Evolutionary conservation across 208 protist species (phyloP), one percentile per base, ranked within the genome.

Genomic region (Acanthamoeba sp.): DNA sequence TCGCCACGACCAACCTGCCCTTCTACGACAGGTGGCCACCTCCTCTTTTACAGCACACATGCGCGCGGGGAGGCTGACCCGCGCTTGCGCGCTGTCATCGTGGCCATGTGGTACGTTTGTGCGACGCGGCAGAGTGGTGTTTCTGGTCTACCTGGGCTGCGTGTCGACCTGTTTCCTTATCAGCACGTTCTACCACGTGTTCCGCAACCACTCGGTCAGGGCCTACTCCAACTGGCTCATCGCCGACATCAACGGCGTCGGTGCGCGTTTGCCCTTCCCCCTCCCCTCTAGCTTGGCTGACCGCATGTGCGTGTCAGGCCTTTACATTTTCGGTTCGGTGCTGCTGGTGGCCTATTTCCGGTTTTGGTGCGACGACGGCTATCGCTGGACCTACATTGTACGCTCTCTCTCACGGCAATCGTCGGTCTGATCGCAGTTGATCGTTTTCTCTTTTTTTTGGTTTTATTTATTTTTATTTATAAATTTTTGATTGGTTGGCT

Each of bases 181-280:
- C 82, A 69, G 52, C 82, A 90, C 82, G 40, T 90, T 90, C 55
- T 90, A 90, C 32, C 82, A 90, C 52, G 29, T 90, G 6, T 90
- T 90, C 38, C 82, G 82, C 42, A 90, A 90, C 82, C 32, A 90
- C 38, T 69, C 52, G 10, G 82, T 90, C 22, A 2, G 32, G 6
- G 82, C 82, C 52, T 90, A 90, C 55, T 16, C 48, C 52, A 90
- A 90, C 34, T 90, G 82, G 82, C 55, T 90, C 34, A 62, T 90
- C 29, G 45, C 82, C 3, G 82, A 90, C 50, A 90, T 90, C n/a
- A 90, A 90, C 16, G 82, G 82, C 82, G 82, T 90, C 82, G 82
- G 76, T 85, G 7, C 29, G 38, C 38, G 14, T 57, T 34, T 42
- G 38, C 40, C 18, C 29, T 52, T 3, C 29, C 5, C 42, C 22